A percentile compares a stretch with the other conserved stretches of the same genome.
Evolutionary conservation across 129 eudicot genomes (phyloP).

Genomic region (Arctium minus): DNA sequence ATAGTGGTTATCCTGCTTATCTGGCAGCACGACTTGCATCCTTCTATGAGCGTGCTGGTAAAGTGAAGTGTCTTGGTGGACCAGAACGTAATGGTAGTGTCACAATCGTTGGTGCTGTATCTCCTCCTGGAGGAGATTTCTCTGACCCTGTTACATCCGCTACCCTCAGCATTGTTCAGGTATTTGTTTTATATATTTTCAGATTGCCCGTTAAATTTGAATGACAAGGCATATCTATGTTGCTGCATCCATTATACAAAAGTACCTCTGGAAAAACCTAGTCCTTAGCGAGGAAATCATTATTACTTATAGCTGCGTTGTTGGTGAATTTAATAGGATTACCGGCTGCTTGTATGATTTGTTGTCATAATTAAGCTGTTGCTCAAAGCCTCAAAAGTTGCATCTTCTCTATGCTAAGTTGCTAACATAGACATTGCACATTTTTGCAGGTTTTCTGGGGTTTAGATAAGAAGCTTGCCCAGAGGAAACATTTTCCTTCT

Average conservation of each 20-base stretch:
- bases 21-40: conserved; percentile 99
- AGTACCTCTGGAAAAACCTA: neutral
- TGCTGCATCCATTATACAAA: neutral
- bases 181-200: conserved; percentile 8
- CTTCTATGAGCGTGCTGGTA: conserved; percentile 99
- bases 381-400: neutral
- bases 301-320: neutral
- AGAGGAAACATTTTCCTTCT: conserved; percentile 98
- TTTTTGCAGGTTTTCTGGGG: conserved; percentile 95
- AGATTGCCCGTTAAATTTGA: neutral
- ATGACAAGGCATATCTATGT: neutral
- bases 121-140: conserved; percentile 99
- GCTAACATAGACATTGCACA: neutral
- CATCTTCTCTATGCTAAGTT: neutral
- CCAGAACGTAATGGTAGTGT: conserved; percentile 99
- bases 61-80: conserved; percentile 99
- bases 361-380: conserved; percentile 7
- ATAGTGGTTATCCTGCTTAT: conserved; percentile 99
- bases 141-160: conserved; percentile 99
- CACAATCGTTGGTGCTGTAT: conserved; percentile 98
- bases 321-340: neutral
- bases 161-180: conserved; percentile 98
- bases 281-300: neutral
- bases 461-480: conserved; percentile 97
- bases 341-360: neutral